phyloP scores from a whole-genome alignment of 441 rosid genomes.

The Gossypium davidsonii region DNA sequence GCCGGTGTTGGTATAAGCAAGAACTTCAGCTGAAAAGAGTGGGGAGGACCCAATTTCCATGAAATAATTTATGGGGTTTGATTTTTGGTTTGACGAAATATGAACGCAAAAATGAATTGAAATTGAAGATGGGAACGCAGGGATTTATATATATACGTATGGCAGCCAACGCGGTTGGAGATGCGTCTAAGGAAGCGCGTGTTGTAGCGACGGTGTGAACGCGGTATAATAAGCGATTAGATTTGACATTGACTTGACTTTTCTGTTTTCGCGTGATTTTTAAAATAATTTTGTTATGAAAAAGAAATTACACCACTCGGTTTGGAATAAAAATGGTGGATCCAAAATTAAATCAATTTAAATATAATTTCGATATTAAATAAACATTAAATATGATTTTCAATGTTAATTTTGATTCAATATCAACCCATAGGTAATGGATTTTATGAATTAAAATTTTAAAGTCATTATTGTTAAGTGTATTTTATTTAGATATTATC shows the following conservation, averaged over 20 bases:
- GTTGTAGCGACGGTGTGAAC: not conserved
- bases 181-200: not conserved
- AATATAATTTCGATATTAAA: not conserved
- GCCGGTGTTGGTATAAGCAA: not conserved
- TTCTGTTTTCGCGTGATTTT: not conserved
- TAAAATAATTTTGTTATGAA: not conserved
- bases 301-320: not conserved
- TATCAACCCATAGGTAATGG: too few species aligned
- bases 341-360: not conserved
- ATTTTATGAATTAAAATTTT: too few species aligned
- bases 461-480: too few species aligned
- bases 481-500: too few species aligned
- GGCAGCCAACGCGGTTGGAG: not conserved
- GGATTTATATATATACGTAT: not conserved
- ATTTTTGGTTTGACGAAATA: not conserved
- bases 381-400: too few species aligned
- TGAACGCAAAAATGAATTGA: conserved; percentile 18
- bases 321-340: not conserved
- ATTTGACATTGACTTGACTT: not conserved
- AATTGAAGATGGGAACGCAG: not conserved
- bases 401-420: too few species aligned
- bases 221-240: not conserved
- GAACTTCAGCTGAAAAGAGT: conserved; percentile 38
- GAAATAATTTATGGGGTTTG: not conserved
- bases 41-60: conserved; percentile 51